Evolutionary conservation across 257 asterid species (phyloP).

Genomic region (Sherardia arvensis): DNA sequence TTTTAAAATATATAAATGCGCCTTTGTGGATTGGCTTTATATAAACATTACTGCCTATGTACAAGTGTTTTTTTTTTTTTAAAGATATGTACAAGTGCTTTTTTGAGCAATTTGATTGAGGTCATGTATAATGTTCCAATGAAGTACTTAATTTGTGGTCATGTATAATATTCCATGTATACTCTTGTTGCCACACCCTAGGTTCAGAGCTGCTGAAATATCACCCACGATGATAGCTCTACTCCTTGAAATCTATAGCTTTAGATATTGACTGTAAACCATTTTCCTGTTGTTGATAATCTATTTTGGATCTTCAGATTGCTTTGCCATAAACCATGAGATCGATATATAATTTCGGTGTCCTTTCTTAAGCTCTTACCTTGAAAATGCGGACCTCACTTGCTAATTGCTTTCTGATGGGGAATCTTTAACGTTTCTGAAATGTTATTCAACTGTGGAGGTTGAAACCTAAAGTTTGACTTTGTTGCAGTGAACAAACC

Average conservation of each 20-base stretch:
- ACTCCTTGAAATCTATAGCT: not conserved
- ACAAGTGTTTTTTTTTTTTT: not conserved
- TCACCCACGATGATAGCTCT: not conserved
- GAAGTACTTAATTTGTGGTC: not conserved
- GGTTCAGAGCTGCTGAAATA: not conserved
- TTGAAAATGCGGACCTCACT: not conserved
- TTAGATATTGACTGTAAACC: not conserved
- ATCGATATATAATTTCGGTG: not conserved
- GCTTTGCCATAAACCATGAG: not conserved
- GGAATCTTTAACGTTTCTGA: not conserved
- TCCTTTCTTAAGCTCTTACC: not conserved
- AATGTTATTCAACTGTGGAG: constrained; percentile 7
- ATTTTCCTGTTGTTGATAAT: not conserved
- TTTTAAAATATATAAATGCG: not conserved
- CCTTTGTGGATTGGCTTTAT: not conserved
- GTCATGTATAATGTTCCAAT: not conserved
- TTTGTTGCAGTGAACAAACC: constrained; percentile 49
- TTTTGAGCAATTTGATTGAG: not conserved
- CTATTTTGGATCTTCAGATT: not conserved
- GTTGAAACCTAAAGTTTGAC: constrained; percentile 1
- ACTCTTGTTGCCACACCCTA: not conserved
- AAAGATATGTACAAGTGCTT: not conserved
- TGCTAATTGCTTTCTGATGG: not conserved
- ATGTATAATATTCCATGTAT: not conserved
- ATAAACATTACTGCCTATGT: not conserved